Base-by-base conservation (phyloP, 305 asterid genomes). In the Fraxinus paxiana region DNA sequence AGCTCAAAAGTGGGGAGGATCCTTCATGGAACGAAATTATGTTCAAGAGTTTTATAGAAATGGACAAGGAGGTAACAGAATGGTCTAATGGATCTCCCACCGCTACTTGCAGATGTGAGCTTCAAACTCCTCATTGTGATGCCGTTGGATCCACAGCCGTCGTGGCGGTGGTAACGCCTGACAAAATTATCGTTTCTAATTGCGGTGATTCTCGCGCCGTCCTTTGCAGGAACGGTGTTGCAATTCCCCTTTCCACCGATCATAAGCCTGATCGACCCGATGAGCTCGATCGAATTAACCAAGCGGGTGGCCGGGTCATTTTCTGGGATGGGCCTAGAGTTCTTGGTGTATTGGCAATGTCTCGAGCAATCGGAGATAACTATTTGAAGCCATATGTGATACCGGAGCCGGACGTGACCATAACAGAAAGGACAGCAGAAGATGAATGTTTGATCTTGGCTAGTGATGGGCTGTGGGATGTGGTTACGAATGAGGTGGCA, bases 181-280 rank as follows among this genome's bases (percentile, higher is more conserved):
- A 92, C 5, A 91, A 90, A 80, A 92, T 96, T 59, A 69, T 96
- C 28, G 93, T 96, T 1, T 91, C 99, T 0, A 96, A 96, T 37
- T 92, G 98, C 65, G 99, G 99, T 2, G 99, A 96, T 71, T 96
- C 99, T n/a, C 97, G 99, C 12, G 98, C 99, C 18, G 97, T 96
- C 0, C 96, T 96, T 1, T 90, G 96, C 84, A 95, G 99, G 1
- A 88, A 88, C 85, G 97, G 99, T 83, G 89, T 85, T 17, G 94
- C 98, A 0, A 78, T 90, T 34, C 97, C 97, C 3, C 95, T 96
- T 2, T 96, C 98, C 4, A 84, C 86, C 0, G 99, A 96, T 81
- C 99, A 96, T 35, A 94, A 96, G 92, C 99, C 98, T 6, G 98
- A 96, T 80, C 87, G 98, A 30, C 97, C 97, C 0, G 99, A 96